Conservation (phyloP, 352 stramenopile species). For the Phytopythium chamaehyphon region DNA sequence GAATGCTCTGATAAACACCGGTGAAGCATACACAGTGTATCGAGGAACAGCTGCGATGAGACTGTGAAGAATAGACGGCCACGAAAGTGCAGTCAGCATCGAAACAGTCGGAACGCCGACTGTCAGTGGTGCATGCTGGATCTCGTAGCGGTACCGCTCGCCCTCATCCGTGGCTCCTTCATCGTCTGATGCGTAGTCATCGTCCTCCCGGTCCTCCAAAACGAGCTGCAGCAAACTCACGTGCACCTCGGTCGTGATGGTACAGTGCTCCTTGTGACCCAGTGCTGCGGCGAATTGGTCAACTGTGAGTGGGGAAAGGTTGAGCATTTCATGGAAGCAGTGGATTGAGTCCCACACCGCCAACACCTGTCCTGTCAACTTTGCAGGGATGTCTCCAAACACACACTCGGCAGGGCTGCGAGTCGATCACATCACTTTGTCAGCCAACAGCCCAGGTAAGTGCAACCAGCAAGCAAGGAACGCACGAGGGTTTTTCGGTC, state of each 20-base stretch:
- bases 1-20: constrained; percentile 43
- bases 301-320: constrained; percentile 52
- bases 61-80: constrained; percentile 66
- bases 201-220: constrained; percentile 75
- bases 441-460: background rate
- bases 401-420: constrained; percentile 44
- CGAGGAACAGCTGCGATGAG: constrained; percentile 69
- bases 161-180: constrained; percentile 76
- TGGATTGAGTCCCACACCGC: constrained; percentile 77
- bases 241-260: constrained; percentile 72
- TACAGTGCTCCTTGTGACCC: constrained; percentile 30
- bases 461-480: constrained; percentile 3
- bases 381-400: constrained; percentile 44
- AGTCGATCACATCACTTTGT: background rate
- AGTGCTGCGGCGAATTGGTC: constrained; percentile 66
- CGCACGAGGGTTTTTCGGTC: constrained; percentile 65
- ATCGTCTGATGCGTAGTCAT: constrained; percentile 85
- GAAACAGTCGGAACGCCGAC: constrained; percentile 70
- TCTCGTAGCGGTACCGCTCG: constrained; percentile 78
- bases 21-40: constrained; percentile 42
- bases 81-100: constrained; percentile 82
- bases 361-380: constrained; percentile 51
- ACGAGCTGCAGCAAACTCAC: constrained; percentile 84
- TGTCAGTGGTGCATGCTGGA: constrained; percentile 73
- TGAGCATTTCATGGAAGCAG: constrained; percentile 63